Conservation (phyloP, 2,329 filamentous ascomycete genomes). For the Pestalotiopsis sp. region DNA sequence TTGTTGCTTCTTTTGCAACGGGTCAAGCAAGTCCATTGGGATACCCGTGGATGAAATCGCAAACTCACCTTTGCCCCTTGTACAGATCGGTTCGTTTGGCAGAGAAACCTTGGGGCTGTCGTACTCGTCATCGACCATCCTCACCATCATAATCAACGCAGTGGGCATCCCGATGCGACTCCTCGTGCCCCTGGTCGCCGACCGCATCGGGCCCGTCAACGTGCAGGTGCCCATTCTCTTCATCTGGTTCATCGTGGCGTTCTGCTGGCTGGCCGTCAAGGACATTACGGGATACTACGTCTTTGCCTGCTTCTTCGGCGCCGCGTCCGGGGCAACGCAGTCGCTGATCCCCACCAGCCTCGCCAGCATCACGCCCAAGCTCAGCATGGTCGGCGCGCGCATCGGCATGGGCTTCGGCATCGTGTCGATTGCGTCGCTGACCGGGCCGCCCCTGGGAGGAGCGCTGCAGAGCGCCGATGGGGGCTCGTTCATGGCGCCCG, state of each 20-base stretch:
- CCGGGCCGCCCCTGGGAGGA: slow-evolving; percentile 43
- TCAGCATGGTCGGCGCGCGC: slow-evolving; percentile 41
- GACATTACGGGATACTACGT: slow-evolving; percentile 35
- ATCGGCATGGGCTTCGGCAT: slow-evolving; percentile 45
- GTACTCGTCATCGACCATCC: slow-evolving; percentile 34
- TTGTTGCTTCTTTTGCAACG: background rate
- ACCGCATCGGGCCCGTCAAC: slow-evolving; percentile 39
- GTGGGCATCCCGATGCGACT: slow-evolving; percentile 41
- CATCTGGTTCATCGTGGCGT: slow-evolving; percentile 34
- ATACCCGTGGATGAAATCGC: slow-evolving; percentile 35
- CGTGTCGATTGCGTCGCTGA: slow-evolving; percentile 39
- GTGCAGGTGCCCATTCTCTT: slow-evolving; percentile 32
- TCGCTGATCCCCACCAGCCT: slow-evolving; percentile 42
- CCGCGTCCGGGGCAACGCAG: slow-evolving; percentile 39
- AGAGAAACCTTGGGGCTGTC: slow-evolving; percentile 35
- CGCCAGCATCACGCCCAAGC: slow-evolving; percentile 39
- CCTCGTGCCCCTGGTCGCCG: slow-evolving; percentile 37
- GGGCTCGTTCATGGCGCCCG: slow-evolving; percentile 30
- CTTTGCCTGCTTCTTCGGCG: slow-evolving; percentile 38
- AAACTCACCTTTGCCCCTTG: slow-evolving; percentile 18
- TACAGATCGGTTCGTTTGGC: slow-evolving; percentile 36
- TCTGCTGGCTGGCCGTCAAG: slow-evolving; percentile 41
- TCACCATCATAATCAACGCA: slow-evolving; percentile 44
- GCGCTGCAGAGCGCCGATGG: slow-evolving; percentile 31
- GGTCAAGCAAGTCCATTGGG: slow-evolving; percentile 15